phyloP scores from a whole-genome alignment of 2,329 filamentous ascomycete genomes.

The Penicillium paneum region DNA sequence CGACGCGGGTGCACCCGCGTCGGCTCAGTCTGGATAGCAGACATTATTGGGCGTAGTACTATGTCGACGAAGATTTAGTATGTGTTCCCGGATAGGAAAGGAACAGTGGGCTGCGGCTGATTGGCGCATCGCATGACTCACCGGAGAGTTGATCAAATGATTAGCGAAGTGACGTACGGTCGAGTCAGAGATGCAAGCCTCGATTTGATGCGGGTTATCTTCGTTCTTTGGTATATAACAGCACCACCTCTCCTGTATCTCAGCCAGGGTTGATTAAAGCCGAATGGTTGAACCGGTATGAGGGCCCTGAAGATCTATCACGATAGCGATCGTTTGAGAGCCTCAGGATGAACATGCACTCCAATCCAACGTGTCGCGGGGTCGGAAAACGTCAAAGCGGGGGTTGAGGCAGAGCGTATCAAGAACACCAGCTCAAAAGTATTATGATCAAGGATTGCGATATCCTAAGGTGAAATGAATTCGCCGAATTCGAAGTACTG shows the following conservation, averaged over 20 bases:
- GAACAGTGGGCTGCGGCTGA: slow-evolving; percentile 10
- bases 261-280: background rate
- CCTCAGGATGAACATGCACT: slow-evolving; percentile 2
- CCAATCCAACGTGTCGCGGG: background rate
- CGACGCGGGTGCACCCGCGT: slow-evolving; percentile 35
- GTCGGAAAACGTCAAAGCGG: background rate
- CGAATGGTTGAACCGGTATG: background rate
- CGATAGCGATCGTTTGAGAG: background rate
- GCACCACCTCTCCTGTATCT: slow-evolving; percentile 1
- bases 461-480: background rate
- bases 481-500: background rate
- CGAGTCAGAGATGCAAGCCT: slow-evolving; percentile 19
- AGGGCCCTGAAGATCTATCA: background rate
- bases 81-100: slow-evolving; percentile 4
- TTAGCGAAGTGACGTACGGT: slow-evolving; percentile 18
- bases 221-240: slow-evolving; percentile 7
- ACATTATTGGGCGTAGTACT: slow-evolving; percentile 28
- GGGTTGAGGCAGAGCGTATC: background rate
- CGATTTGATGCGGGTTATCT: slow-evolving; percentile 1
- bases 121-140: slow-evolving; percentile 21
- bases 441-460: background rate
- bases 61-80: slow-evolving; percentile 12
- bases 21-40: slow-evolving; percentile 24
- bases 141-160: slow-evolving; percentile 13
- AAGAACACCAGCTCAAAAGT: background rate